Base-by-base conservation (phyloP, 2,329 filamentous ascomycete genomes). In the Aspergillus clavatus region DNA sequence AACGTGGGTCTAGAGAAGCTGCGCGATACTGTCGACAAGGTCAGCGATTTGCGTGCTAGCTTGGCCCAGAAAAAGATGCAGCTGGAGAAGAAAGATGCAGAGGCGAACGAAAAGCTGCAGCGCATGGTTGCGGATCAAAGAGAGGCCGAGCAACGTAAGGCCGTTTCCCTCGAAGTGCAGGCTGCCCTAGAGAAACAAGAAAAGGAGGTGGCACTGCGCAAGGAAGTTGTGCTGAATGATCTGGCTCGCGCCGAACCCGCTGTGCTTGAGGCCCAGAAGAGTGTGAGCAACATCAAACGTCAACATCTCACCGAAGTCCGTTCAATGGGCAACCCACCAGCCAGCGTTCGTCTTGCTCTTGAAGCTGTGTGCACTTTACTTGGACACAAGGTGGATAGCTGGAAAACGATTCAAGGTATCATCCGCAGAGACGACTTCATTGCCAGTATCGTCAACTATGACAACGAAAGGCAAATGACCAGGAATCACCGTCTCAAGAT, bases 1-100 rank as follows among this genome's bases (percentile, higher is more conserved):
- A 98, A 98, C 60, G 90, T 97, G 45, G 94, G 93, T 77, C 80
- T 99, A 2, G 93, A 98, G 73, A 99, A 99, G 69, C 77, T 99
- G 22, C 82, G 88, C 56, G 93, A 97, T 70, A 98, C 93, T 2
- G 90, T 97, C 18, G 89, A 95, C 69, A 97, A 98, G 73, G 93
- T 99, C 45, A 84, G 88, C 50, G 91, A 97, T 67, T 77, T 98
- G 48, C 84, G 91, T 59, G 84, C 81, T 56, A 96, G 89, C 68
- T 78, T 99, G 46, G 90, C 90, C 1, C 84, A 94, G 69, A 98
- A 98, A 79, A 94, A 96, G 72, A 82, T 79, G 1, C 89, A 97
- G 66, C 78, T 98, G 6, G 89, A 96, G 67, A 84, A 83, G 66
- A 98, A 98, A 72, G 89, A 96, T 62, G 83, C 84, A 2, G 91